Base-by-base conservation (phyloP, 2,329 filamentous ascomycete species). In the Neonectria punicea region DNA sequence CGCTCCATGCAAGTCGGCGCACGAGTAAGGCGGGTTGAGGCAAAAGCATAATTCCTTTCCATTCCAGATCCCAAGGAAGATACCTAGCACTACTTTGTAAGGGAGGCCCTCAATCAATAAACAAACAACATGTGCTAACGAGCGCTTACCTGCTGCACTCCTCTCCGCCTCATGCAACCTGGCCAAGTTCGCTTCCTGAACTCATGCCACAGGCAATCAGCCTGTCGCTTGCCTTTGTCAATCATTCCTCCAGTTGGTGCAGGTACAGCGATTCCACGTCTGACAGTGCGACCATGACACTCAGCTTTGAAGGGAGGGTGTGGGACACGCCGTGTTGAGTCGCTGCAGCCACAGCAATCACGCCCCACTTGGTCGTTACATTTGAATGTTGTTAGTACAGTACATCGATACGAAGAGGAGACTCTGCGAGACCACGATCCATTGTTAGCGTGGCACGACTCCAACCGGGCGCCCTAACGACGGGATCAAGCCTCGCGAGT, bases 211-310 rank as follows among this genome's bases (percentile, higher is more conserved):
- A 54, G 41, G 68, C 70, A 72, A 39, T n/a, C 36, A 39, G 5
- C 64, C 68, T 61, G 58, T 54, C 53, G 53, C 57, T 66, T 66
- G 49, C 47, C 53, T 41, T 57, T 66, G 56, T 53, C 55, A 70
- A 66, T 66, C 61, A 58, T 65, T 64, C 57, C 59, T 71, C 28
- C 36, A 59, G 61, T 71, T 68, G 63, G 67, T 67, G 63, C 54
- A 66, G 61, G 63, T 63, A 67, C 55, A 54, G 58, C 66, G 58
- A 62, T 69, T 67, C 57, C 32, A 67, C 55, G 64, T 71, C 68
- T 74, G 63, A 73, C 68, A 67, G 58, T 73, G 68, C 68, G 65
- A 74, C 70, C 71, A 70, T 63, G 47, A 60, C 61, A 71, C 68
- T 69, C 63, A 67, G 50, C 25, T 47, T 61, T 59, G 58, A 66